Base-by-base conservation (phyloP, 2,329 filamentous ascomycete genomes). In the Sporothrix mexicana region DNA sequence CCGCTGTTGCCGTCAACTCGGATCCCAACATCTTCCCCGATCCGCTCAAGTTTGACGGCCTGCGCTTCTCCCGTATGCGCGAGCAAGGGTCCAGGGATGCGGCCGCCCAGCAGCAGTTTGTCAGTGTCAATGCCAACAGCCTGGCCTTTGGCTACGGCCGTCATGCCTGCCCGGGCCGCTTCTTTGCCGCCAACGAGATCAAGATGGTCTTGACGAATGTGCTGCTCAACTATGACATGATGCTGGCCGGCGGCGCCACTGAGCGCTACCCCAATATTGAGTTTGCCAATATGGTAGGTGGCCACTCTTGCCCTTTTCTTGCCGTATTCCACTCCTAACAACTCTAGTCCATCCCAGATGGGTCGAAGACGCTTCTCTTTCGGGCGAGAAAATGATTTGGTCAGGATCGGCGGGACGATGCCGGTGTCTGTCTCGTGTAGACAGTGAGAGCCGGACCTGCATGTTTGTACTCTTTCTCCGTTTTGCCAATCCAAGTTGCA, bases 101-200 rank as follows among this genome's bases (percentile, higher is more conserved):
- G 3, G 51, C 69, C 0, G 73, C 55, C 17, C 49, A 78, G 74
- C 79, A 82, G 76, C 84, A 85, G 77, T 84, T 85, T 73, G 82
- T 82, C 47, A 79, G 79, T 53, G 78, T 81, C 25, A 80, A 76
- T 23, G 76, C 79, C 59, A 77, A 77, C 59, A 78, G 79, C 57
- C 77, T 83, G 74, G 75, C 76, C 4, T 84, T 83, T 69, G 83
- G 83, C 0, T 82, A 81, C 72, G 83, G 83, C 3, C 78, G 80
- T 0, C 83, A 84, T 72, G 81, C 83, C 0, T 83, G 81, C 64
- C 81, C 81, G 0, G 81, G 81, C 0, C 75, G 81, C 15, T 83
- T 82, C 77, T 82, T 82, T 71, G 81, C 81, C 2, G 78, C 78
- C n/a, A 80, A 80, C 55, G 79, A 82, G 75, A 78, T 82, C 74